These are phyloP conservation scores for Thuidium tamariscinum DNA, from an alignment of 225 moss, liverwort and hornwort genomes.

Conservation along the genomic window DNA sequence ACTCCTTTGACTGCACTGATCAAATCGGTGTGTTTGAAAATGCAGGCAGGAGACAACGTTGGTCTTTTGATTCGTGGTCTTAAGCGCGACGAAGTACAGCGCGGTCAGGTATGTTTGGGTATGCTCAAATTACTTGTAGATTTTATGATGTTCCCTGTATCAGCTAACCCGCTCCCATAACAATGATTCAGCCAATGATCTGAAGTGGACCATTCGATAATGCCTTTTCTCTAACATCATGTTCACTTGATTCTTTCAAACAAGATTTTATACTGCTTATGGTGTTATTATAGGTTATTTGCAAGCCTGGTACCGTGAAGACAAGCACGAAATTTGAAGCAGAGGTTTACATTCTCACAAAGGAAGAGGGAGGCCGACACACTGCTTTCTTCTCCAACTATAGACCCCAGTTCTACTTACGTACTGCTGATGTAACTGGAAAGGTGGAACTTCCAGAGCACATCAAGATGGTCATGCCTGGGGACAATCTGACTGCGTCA, in stretches of 20 bases:
- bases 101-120: constrained; percentile 56
- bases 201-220: neutral
- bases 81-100: constrained; percentile 75
- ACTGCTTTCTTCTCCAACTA: constrained; percentile 95
- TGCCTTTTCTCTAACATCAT: neutral
- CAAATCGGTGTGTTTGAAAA: neutral
- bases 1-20: neutral
- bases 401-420: constrained; percentile 88
- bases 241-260: neutral
- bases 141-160: neutral
- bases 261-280: neutral
- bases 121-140: neutral
- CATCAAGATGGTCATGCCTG: constrained; percentile 97
- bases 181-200: neutral
- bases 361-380: constrained; percentile 92
- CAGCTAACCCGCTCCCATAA: neutral
- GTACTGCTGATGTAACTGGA: constrained; percentile 76
- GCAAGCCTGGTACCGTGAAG: constrained; percentile 79
- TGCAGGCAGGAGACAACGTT: constrained; percentile 78
- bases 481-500: constrained; percentile 67
- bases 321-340: constrained; percentile 78
- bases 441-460: constrained; percentile 87
- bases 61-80: constrained; percentile 88
- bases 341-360: constrained; percentile 75
- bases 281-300: constrained; percentile 22